These are phyloP conservation scores for Geranomyces variabilis DNA, from an alignment of 192 early-diverging fungal genomes.

Conservation along the genomic window DNA sequence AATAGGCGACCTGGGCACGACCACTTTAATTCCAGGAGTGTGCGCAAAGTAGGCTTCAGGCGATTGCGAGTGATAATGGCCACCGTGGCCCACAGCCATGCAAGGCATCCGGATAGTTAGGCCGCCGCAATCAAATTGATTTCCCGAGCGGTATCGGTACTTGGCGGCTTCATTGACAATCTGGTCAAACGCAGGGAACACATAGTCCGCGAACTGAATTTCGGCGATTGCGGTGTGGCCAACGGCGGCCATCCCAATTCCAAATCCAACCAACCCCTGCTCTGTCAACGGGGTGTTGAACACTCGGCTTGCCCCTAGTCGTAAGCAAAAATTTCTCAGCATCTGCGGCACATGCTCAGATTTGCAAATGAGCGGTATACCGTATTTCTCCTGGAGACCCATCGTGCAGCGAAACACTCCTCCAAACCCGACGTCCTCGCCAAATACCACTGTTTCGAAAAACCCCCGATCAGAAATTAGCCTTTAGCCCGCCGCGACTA, in stretches of 20 bases:
- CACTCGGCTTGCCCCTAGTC: slow-evolving; percentile 70
- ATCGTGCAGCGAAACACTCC: slow-evolving; percentile 96
- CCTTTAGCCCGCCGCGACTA: no score
- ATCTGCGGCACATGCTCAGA: not conserved
- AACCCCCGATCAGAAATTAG: not conserved
- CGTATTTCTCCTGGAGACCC: slow-evolving; percentile 88
- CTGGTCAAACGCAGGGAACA: slow-evolving; percentile 98
- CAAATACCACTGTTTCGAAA: slow-evolving; percentile 96
- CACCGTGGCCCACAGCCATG: slow-evolving; percentile 95
- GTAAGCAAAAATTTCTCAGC: no score
- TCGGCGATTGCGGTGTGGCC: slow-evolving; percentile 97
- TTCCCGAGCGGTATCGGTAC: slow-evolving; percentile 94
- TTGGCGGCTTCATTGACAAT: slow-evolving; percentile 98
- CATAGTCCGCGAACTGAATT: slow-evolving; percentile 99
- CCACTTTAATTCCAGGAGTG: slow-evolving; percentile 89
- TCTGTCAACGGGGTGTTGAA: slow-evolving; percentile 97
- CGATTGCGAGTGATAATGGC: slow-evolving; percentile 92
- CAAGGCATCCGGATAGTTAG: slow-evolving; percentile 89
- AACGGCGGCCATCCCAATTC: slow-evolving; percentile 89
- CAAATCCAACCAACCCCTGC: slow-evolving; percentile 95
- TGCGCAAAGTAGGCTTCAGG: slow-evolving; percentile 97
- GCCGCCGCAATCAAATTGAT: slow-evolving; percentile 85
- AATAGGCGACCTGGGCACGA: slow-evolving; percentile 88
- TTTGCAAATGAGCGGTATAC: slow-evolving; percentile 32
- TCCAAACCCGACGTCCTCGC: slow-evolving; percentile 97